Base-by-base conservation (phyloP, 148 eudicot genomes). In the Camellia japonica region DNA sequence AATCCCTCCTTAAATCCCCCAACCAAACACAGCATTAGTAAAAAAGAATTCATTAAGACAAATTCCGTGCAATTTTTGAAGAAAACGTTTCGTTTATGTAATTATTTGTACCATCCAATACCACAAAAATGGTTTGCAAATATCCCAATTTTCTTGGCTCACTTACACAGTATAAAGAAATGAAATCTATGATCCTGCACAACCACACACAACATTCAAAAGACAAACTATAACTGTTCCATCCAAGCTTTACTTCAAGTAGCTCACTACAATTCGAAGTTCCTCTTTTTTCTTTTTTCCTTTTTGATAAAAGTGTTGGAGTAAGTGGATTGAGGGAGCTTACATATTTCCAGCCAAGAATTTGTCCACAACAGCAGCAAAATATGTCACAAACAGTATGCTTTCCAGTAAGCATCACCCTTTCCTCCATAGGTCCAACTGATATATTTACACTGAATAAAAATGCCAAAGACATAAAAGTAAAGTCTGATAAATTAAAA, bases 281-380 rank as follows among this genome's bases (percentile, higher is more conserved):
- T 30, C 38, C 38, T 30, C 38, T 30, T 30, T 30, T 30, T 30
- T 30, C 38, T 30, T 30, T 30, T 30, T 30, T 30, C 38, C 0
- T 30, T 15, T 18, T 10, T 58, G 38, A 59, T 2, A 19, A 47
- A 63, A 44, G n/a, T 62, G n/a, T 20, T 23, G 7, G 49, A 20
- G 60, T 47, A 49, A 76, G 20, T 5, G 61, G 79, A 66, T 30
- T 30, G 41, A 74, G 79, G 79, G 70, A 67, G 78, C 89, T 81
- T 87, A 90, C 93, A 66, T 90, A 90, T 88, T 89, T 90, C 93
- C 93, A 90, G 68, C 93, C 93, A 60, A 90, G 87, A 54, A 87
- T 84, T 81, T 90, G 89, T 42, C 90, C 89, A 70, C 93, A 90
- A 76, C 87, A 81, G 74, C 93, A 89, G 73, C 93, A 90, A 78